phyloP scores from a whole-genome alignment of 2,329 filamentous ascomycete species.

The Talaromyces marneffei region DNA sequence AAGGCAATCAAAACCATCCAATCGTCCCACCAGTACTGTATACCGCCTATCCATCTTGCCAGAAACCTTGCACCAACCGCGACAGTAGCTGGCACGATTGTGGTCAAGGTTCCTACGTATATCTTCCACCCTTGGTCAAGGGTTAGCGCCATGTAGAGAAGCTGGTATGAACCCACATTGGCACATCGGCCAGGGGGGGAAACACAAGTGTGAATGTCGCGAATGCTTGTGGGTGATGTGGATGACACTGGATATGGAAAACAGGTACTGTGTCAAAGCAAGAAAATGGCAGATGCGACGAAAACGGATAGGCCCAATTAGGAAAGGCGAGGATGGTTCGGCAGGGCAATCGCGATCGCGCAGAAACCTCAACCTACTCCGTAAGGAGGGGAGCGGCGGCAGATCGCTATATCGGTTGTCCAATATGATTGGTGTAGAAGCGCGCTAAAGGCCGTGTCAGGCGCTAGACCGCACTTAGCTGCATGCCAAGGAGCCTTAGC shows the following conservation, averaged over 20 bases:
- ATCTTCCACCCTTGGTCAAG: conserved; percentile 15
- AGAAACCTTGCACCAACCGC: conserved; percentile 21
- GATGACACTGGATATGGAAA: not conserved
- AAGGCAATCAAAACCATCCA: conserved; percentile 23
- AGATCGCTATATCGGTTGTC: not conserved
- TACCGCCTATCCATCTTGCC: conserved; percentile 19
- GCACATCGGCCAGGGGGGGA: not conserved
- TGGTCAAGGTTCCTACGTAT: conserved; percentile 22
- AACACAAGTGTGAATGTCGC: not conserved
- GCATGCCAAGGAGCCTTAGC: not conserved
- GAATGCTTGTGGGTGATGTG: not conserved
- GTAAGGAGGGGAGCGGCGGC: not conserved
- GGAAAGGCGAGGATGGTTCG: not conserved
- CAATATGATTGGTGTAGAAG: not conserved
- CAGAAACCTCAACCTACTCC: not conserved
- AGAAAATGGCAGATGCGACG: not conserved
- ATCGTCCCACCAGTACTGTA: conserved; percentile 27
- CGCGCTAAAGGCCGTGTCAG: not conserved
- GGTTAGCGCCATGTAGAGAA: not conserved
- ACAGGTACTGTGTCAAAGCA: too few relatives aligned
- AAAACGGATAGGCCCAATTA: not conserved
- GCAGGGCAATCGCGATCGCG: too few relatives aligned
- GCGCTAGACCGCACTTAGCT: not conserved
- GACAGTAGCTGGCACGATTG: conserved; percentile 23
- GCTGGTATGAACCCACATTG: not conserved